A percentile compares a stretch with the other conserved stretches of the same genome.
These are phyloP conservation scores for Berkeleyomyces rouxiae DNA, from an alignment of 2,329 filamentous ascomycete genomes.

Conservation along the genomic window DNA sequence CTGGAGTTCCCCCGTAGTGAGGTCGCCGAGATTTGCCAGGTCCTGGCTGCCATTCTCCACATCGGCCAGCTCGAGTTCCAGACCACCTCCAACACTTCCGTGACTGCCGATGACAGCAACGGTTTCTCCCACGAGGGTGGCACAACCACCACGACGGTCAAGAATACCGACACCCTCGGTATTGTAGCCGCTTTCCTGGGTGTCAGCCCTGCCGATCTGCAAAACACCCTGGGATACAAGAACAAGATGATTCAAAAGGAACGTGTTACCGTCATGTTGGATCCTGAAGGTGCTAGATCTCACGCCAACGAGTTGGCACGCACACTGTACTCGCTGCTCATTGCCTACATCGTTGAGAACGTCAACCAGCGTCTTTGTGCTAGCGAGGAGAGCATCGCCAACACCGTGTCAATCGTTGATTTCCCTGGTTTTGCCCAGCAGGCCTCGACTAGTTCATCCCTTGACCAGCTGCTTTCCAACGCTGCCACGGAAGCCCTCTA, in stretches of 20 bases:
- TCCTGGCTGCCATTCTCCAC: conserved; percentile 86
- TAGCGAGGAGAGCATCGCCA: conserved; percentile 70
- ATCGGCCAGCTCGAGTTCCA: conserved; percentile 94
- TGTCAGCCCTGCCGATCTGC: conserved; percentile 62
- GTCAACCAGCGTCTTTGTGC: conserved; percentile 85
- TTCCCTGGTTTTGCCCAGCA: conserved; percentile 90
- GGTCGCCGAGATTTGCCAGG: conserved; percentile 92
- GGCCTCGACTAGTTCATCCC: conserved; percentile 61
- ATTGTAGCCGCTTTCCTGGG: conserved; percentile 92
- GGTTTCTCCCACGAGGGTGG: conserved; percentile 92
- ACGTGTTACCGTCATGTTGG: conserved; percentile 96
- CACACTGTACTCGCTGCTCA: conserved; percentile 82
- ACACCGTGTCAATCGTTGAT: conserved; percentile 88
- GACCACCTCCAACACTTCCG: conserved; percentile 62
- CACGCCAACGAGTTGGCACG: conserved; percentile 90
- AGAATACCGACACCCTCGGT: conserved; percentile 76
- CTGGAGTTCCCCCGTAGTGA: conserved; percentile 85
- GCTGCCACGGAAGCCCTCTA: conserved; percentile 84
- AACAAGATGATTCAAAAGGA: conserved; percentile 93
- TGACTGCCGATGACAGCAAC: conserved; percentile 75
- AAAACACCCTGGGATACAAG: conserved; percentile 82
- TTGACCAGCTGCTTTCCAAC: conserved; percentile 91
- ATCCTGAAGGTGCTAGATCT: conserved; percentile 71
- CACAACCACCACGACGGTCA: conserved; percentile 69
- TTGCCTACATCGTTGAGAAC: conserved; percentile 83